Evolutionary conservation across 495 filamentous ascomycete species (phyloP).

Genomic region (Penicillium soppii): DNA sequence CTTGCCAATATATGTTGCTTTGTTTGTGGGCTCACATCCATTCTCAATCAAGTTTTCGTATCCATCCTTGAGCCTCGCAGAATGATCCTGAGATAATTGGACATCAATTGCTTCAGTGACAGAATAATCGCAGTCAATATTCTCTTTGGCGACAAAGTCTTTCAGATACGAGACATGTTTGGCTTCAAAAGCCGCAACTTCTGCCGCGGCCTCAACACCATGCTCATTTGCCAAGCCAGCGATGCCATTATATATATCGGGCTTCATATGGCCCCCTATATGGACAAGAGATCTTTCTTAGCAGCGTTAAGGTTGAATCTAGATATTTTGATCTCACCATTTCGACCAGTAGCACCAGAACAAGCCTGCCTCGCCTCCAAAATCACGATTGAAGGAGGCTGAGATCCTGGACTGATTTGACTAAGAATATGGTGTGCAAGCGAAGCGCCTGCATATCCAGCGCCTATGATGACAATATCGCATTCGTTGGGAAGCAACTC

Average conservation of each 20-base stretch:
- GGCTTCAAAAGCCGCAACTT: slow-evolving; percentile 34
- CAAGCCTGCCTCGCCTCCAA: slow-evolving; percentile 81
- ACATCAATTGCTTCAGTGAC: slow-evolving; percentile 31
- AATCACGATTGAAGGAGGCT: slow-evolving; percentile 56
- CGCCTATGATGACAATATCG: slow-evolving; percentile 71
- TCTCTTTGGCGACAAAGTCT: slow-evolving; percentile 26
- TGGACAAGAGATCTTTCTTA: not conserved
- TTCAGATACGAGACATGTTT: slow-evolving; percentile 27
- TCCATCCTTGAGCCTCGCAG: slow-evolving; percentile 21
- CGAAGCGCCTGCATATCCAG: slow-evolving; percentile 69
- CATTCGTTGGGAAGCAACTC: slow-evolving; percentile 55
- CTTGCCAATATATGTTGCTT: slow-evolving; percentile 13
- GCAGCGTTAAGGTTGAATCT: not conserved
- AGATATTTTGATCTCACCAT: slow-evolving; percentile 22
- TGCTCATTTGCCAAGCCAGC: slow-evolving; percentile 20
- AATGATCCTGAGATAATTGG: slow-evolving; percentile 17
- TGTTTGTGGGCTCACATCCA: slow-evolving; percentile 16
- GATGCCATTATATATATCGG: slow-evolving; percentile 33
- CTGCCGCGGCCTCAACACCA: slow-evolving; percentile 31
- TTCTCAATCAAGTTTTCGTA: slow-evolving; percentile 20
- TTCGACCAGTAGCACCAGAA: slow-evolving; percentile 75
- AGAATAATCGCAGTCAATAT: slow-evolving; percentile 34
- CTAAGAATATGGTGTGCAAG: slow-evolving; percentile 61
- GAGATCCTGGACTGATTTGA: slow-evolving; percentile 35
- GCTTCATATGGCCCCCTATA: slow-evolving; percentile 37